These are phyloP conservation scores for Rhodotorula toruloides DNA, from an alignment of 768 basidiomycete species.

Conservation along the genomic window DNA sequence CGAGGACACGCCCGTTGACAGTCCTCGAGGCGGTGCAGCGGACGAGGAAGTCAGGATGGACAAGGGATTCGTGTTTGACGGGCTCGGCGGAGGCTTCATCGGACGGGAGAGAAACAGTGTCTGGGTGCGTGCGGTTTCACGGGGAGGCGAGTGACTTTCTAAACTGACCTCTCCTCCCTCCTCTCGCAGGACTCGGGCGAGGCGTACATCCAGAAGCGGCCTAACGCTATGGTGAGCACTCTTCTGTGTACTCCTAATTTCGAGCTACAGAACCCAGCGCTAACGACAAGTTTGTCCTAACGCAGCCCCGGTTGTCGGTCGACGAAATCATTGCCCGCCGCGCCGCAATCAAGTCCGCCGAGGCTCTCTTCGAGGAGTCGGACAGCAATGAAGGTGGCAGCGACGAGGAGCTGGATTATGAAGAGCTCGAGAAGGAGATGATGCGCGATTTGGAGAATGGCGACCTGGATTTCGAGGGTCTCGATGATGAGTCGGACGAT, in stretches of 20 bases:
- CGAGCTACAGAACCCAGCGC: not conserved
- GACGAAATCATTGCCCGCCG: constrained; percentile 41
- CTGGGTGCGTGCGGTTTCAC: constrained; percentile 26
- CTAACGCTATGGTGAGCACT: constrained; percentile 30
- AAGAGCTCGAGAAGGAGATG: constrained; percentile 31
- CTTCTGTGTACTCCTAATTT: too few relatives aligned
- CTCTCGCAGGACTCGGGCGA: constrained; percentile 31
- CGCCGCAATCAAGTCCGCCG: constrained; percentile 2
- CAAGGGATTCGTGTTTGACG: constrained; percentile 41
- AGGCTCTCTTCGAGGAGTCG: constrained; percentile 22
- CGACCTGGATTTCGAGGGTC: constrained; percentile 16
- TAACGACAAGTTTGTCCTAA: too few relatives aligned
- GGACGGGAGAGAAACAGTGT: constrained; percentile 32
- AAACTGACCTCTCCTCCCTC: not conserved
- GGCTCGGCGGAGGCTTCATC: constrained; percentile 39
- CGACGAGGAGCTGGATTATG: not conserved
- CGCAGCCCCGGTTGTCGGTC: constrained; percentile 36
- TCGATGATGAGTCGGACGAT: constrained; percentile 25
- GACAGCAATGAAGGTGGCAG: constrained; percentile 14
- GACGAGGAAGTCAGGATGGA: constrained; percentile 19
- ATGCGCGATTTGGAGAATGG: constrained; percentile 16
- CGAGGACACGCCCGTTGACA: not conserved
- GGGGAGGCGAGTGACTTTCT: not conserved
- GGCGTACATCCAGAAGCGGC: constrained; percentile 29
- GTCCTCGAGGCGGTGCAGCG: not conserved